phyloP scores from a whole-genome alignment of 176 grass and related monocot species.

The Oryza glumipatula region DNA sequence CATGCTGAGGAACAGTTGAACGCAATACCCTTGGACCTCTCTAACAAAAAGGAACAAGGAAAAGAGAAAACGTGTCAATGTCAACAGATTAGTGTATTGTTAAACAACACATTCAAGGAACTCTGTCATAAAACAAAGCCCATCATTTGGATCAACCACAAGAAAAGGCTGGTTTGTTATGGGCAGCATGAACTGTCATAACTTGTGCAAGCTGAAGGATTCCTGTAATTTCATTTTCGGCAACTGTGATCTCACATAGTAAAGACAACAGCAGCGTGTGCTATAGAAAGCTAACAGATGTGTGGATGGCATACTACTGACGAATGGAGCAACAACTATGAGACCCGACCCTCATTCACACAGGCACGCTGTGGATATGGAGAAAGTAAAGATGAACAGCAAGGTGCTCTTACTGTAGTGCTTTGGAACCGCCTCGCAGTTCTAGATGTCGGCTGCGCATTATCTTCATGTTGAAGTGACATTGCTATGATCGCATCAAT shows the following conservation, averaged over 20 bases:
- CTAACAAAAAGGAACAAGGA: constrained; percentile 37
- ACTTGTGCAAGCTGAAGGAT: constrained; percentile 19
- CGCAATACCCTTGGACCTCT: constrained; percentile 38
- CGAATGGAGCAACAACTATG: constrained; percentile 3
- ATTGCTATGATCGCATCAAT: constrained; percentile 78
- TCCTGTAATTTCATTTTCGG: constrained; percentile 26
- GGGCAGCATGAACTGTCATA: background rate
- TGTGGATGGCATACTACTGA: background rate
- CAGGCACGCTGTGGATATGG: background rate
- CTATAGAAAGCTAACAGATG: constrained; percentile 24
- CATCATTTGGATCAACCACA: background rate
- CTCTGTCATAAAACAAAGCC: background rate
- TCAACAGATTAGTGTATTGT: constrained; percentile 14
- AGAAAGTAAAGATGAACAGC: constrained; percentile 10
- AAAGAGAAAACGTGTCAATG: constrained; percentile 27
- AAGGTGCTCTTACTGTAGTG: constrained; percentile 53
- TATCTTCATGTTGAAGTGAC: constrained; percentile 82
- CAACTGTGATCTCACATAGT: background rate
- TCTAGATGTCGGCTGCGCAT: constrained; percentile 42
- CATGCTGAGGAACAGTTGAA: constrained; percentile 35
- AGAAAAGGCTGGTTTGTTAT: constrained; percentile 15
- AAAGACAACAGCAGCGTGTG: background rate
- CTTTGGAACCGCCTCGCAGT: constrained; percentile 38
- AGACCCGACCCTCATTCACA: background rate
- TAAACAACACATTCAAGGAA: constrained; percentile 5